These are phyloP conservation scores for Sicyos baderoa DNA, from an alignment of 306 rosid species.

Conservation along the genomic window DNA sequence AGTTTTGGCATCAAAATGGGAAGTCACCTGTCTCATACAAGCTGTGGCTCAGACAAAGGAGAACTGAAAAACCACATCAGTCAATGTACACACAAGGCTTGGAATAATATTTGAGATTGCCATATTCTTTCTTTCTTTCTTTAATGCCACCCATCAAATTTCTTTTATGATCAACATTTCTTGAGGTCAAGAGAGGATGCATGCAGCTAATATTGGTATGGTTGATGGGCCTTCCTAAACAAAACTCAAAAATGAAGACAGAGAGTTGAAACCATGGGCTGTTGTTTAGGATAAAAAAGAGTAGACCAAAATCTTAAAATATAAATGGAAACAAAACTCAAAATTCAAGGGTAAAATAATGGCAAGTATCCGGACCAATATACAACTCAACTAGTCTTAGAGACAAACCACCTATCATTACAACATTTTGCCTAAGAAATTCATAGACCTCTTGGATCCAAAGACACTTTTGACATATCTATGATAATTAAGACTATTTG, in stretches of 20 bases:
- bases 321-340: no score
- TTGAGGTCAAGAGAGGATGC: slow-evolving; percentile 74
- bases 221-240: slow-evolving; percentile 58
- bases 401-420: no score
- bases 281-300: no score
- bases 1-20: slow-evolving; percentile 33
- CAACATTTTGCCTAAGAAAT: no score
- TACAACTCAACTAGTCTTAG: no score
- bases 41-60: slow-evolving; percentile 23
- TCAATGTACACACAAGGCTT: slow-evolving; percentile 18
- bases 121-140: slow-evolving; percentile 31
- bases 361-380: no score
- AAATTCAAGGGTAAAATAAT: no score
- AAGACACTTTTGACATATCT: no score
- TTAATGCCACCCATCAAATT: slow-evolving; percentile 25
- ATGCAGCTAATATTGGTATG: slow-evolving; percentile 64
- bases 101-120: slow-evolving; percentile 25
- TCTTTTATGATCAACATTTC: slow-evolving; percentile 20
- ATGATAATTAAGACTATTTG: no score
- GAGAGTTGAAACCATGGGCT: neutral
- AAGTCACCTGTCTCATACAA: neutral
- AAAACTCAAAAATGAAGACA: slow-evolving; percentile 16
- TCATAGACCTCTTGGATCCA: no score
- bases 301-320: no score
- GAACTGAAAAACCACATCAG: slow-evolving; percentile 24